Evolutionary conservation across 345 rosid genomes (phyloP), one percentile per base, ranked within the genome.

Genomic region (Eucalyptus marginata): DNA sequence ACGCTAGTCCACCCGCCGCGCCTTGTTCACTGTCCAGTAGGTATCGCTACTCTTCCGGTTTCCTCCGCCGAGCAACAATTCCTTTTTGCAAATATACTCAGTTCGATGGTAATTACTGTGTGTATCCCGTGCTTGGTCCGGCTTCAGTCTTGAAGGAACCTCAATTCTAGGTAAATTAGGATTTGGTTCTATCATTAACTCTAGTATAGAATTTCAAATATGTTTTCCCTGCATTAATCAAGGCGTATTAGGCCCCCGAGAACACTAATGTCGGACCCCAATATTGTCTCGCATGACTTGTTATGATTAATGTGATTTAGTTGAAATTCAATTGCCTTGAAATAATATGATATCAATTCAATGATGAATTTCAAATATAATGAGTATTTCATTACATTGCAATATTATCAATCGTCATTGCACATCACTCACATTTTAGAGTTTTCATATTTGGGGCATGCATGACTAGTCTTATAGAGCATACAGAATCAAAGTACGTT

Each of bases 381-480:
- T 25, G 64, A 24, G 2, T 58, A 1, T 4, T 24, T 25, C 64
- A 58, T 58, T 25, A 25, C 2, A 5, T 58, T 25, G 64, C 64
- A 58, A 58, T 56, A 56, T 24, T 56, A 24, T 58, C 13, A 10
- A 10, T 0, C 0, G 3, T 58, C n/a, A 0, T 24, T 58, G 0
- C 64, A 58, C 29, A 5, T 10, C 64, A 58, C 2, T 58, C 0
- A 58, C 64, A 58, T 0, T 58, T 58, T 22, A 54, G 62, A 25
- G n/a, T 10, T 58, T 58, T 58, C 64, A 24, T 58, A 0, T 52
- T 4, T 58, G 29, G 64, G 64, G 64, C 29, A 24, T 58, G 29
- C 62, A 58, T 24, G 1, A 10, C 13, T 56, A 24, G 29, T 24
- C 29, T 58, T 3, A 58, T 24, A 58, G 0, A 0, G 64, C n/a